phyloP scores from a whole-genome alignment of 169 alveolate genomes.

The Cryptosporidium sp. region DNA sequence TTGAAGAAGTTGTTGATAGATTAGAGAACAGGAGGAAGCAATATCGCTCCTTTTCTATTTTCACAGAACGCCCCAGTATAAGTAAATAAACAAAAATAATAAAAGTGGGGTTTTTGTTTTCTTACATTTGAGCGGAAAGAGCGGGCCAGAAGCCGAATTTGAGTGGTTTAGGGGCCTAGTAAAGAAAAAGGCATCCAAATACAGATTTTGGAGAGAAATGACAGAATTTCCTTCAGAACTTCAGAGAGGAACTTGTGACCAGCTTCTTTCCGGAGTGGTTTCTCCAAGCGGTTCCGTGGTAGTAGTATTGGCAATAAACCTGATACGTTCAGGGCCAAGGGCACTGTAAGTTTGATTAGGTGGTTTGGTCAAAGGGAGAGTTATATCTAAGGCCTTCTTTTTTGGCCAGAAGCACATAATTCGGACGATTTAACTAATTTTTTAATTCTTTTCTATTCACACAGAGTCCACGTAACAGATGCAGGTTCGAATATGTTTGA shows the following conservation, averaged over 20 bases:
- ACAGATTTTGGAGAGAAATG: slow-evolving; percentile 2
- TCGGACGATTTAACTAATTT: neutral
- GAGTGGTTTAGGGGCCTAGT: neutral
- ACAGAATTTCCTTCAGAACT: slow-evolving; percentile 66
- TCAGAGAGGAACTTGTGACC: slow-evolving; percentile 69
- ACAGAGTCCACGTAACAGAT: slow-evolving; percentile 70
- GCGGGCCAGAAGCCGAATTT: neutral
- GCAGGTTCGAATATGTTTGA: slow-evolving; percentile 74
- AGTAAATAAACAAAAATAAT: neutral
- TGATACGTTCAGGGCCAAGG: slow-evolving; percentile 75
- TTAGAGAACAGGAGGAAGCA: neutral
- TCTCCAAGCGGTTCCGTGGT: slow-evolving; percentile 64
- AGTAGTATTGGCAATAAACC: slow-evolving; percentile 61
- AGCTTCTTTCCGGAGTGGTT: slow-evolving; percentile 72
- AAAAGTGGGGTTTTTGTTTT: slow-evolving; percentile 26
- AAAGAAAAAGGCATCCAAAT: neutral
- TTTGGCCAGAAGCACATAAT: neutral
- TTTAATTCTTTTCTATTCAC: neutral
- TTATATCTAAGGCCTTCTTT: neutral
- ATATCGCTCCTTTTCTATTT: neutral
- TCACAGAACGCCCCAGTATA: neutral
- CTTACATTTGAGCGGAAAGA: slow-evolving; percentile 1
- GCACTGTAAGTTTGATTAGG: slow-evolving; percentile 57
- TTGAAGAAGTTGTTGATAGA: neutral
- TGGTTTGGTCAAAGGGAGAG: neutral